Base-by-base conservation (phyloP, 257 asterid genomes). In the Solanum ossicruentum region DNA sequence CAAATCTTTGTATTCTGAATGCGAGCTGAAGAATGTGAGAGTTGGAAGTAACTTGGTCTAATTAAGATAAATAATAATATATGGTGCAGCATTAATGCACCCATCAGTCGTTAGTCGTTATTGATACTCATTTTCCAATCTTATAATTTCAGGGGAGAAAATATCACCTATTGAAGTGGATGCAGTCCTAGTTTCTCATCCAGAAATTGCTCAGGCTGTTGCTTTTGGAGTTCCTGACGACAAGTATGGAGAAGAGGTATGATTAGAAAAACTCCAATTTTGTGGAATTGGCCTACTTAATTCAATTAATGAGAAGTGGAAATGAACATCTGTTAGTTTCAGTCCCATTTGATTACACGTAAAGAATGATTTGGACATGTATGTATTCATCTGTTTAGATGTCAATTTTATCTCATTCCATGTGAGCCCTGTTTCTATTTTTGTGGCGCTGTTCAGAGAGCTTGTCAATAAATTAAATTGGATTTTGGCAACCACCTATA, bases 101-200 rank as follows among this genome's bases (percentile, higher is more conserved):
- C 45, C 52, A 26, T 51, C 52, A 77, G 17, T 77, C 6, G 49
- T 15, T 52, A 9, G 3, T 16, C 8, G 49, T 52, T 26, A 16
- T 51, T 58, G 21, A 56, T 41, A 7, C 60, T 20, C 65, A 10
- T 86, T 26, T 58, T 84, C 49, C n/a, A 1, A 41, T 84, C 10
- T 72, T 83, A 11, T 13, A 77, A 71, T 16, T 88, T 84, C 93
- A 97, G 99, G 99, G 60, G 99, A 97, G 85, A 97, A 97, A 89
- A 95, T 97, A 82, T 97, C 99, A 43, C 99, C 99, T 8, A 97
- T 97, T 85, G 99, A 95, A 92, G 98, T 94, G 72, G 99, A 97
- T 67, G 89, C 98, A 2, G 95, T 94, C 61, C 95, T 97, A 32
- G 86, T 93, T 86, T 92, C 99, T 47, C 98, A 95, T 90, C 94